phyloP scores from a whole-genome alignment of 352 stramenopile species.

The Saprolegnia diclina region DNA sequence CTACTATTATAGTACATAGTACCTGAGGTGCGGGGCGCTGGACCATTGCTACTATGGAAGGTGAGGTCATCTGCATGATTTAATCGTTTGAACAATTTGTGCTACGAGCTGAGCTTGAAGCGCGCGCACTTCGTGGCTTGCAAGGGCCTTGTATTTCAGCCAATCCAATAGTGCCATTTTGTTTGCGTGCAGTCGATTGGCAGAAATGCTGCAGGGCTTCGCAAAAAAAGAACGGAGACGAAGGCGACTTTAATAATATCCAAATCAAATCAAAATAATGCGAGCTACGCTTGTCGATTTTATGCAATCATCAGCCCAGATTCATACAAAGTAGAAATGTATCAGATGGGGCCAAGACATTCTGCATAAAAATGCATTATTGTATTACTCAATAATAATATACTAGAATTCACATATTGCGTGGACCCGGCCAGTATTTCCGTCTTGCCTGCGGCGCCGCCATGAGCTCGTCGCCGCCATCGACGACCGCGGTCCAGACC shows the following conservation, averaged over 20 bases:
- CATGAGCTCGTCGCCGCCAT: conserved; percentile 22
- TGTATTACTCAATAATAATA: neutral
- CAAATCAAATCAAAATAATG: neutral
- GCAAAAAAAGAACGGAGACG: conserved; percentile 14
- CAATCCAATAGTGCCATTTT: neutral
- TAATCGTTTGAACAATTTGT: no score
- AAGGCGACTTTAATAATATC: conserved; percentile 2
- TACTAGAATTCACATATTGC: neutral
- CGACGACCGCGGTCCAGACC: neutral
- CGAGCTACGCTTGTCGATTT: neutral
- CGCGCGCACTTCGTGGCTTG: neutral
- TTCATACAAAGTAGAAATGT: neutral
- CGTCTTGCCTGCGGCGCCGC: neutral
- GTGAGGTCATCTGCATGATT: no score
- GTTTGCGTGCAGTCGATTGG: neutral
- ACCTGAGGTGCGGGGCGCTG: no score
- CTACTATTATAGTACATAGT: no score
- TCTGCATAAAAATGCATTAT: conserved; percentile 5
- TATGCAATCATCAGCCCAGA: neutral
- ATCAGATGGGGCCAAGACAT: neutral
- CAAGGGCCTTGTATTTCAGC: neutral
- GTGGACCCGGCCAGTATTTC: neutral
- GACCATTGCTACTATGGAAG: no score
- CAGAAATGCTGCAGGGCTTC: neutral
- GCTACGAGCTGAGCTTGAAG: neutral